A percentile compares a stretch with the other conserved stretches of the same genome.
phyloP scores from a whole-genome alignment of 2,329 filamentous ascomycete species.

The Penicillium sclerotiorum region DNA sequence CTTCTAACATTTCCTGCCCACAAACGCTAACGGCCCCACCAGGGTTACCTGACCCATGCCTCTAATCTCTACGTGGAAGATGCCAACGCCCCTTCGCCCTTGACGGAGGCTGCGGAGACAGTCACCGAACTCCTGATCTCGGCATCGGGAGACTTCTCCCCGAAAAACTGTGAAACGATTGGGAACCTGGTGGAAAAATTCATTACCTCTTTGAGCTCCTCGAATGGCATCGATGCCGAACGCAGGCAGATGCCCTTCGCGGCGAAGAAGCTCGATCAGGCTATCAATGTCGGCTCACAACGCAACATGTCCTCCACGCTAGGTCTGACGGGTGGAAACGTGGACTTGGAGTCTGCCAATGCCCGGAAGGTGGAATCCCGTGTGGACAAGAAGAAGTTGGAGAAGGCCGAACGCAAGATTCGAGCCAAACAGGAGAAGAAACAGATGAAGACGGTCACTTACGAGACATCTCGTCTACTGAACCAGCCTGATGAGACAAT shows the following conservation, averaged over 20 bases:
- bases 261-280: conserved; percentile 86
- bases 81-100: conserved; percentile 68
- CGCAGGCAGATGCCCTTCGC: conserved; percentile 70
- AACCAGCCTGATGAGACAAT: conserved; percentile 79
- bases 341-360: conserved; percentile 94
- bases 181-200: conserved; percentile 85
- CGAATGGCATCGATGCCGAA: conserved; percentile 69
- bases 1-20: background rate
- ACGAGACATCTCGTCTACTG: conserved; percentile 89
- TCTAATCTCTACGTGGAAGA: conserved; percentile 80
- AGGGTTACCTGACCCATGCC: conserved; percentile 90
- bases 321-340: conserved; percentile 77
- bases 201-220: conserved; percentile 76
- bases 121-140: conserved; percentile 90
- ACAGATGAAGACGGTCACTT: conserved; percentile 96
- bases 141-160: conserved; percentile 80
- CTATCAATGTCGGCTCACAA: conserved; percentile 90
- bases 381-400: conserved; percentile 97
- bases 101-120: conserved; percentile 79
- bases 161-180: conserved; percentile 74
- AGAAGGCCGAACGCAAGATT: conserved; percentile 97
- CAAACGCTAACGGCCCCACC: conserved; percentile 12
- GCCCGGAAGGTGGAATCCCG: conserved; percentile 93
- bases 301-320: conserved; percentile 95
- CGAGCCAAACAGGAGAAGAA: conserved; percentile 98